Conservation (phyloP, 2,329 filamentous ascomycete genomes). For the Aspergillus spinulosporus region DNA sequence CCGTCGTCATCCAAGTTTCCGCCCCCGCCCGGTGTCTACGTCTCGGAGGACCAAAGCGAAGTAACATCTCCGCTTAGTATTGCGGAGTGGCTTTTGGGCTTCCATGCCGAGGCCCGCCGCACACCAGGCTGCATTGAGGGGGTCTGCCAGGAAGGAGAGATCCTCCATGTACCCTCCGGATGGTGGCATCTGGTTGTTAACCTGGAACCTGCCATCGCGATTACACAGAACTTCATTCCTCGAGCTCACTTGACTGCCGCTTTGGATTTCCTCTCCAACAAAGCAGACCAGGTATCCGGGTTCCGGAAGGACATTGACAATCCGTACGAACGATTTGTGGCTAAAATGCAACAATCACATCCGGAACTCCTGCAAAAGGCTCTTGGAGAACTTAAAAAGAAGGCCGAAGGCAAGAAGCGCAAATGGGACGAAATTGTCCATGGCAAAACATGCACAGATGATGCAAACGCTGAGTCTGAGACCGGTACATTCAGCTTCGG, state of each 20-base stretch:
- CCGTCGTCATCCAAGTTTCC: constrained; percentile 64
- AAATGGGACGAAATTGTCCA: constrained; percentile 83
- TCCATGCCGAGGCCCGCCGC: constrained; percentile 77
- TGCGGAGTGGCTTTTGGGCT: constrained; percentile 91
- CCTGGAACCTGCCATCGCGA: constrained; percentile 75
- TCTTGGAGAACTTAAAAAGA: constrained; percentile 64
- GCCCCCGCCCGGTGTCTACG: constrained; percentile 82
- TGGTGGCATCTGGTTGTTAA: constrained; percentile 99
- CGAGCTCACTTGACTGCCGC: constrained; percentile 70
- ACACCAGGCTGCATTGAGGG: constrained; percentile 80
- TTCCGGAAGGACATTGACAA: constrained; percentile 72
- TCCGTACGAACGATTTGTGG: constrained; percentile 73
- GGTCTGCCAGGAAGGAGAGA: constrained; percentile 78
- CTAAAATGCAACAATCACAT: constrained; percentile 62
- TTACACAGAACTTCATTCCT: constrained; percentile 96
- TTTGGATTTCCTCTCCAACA: constrained; percentile 76
- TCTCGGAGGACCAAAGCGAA: constrained; percentile 85
- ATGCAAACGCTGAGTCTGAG: constrained; percentile 24
- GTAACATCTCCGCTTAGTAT: constrained; percentile 93
- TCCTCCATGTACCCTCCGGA: constrained; percentile 87
- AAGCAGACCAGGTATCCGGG: constrained; percentile 81
- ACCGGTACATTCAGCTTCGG: constrained; percentile 63
- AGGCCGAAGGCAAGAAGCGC: constrained; percentile 66
- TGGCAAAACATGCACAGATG: constrained; percentile 45
- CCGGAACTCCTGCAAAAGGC: constrained; percentile 69